A percentile compares a stretch with the other conserved stretches of the same genome.
These are phyloP conservation scores for Penicillium maclennaniae DNA, from an alignment of 495 filamentous ascomycete genomes.

Conservation along the genomic window DNA sequence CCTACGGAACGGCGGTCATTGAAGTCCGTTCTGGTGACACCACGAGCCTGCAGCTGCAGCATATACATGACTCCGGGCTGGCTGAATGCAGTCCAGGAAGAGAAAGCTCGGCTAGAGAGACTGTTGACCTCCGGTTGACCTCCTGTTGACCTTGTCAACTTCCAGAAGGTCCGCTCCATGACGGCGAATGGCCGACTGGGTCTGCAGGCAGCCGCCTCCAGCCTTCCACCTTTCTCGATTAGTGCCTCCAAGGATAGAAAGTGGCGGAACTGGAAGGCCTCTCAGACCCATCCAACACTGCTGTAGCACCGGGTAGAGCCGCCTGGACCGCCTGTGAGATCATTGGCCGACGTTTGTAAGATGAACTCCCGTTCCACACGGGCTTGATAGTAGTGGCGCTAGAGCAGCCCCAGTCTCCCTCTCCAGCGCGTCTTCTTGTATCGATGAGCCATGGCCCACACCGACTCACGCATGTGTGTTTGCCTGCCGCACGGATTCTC, in stretches of 20 bases:
- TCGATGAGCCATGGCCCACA: not conserved
- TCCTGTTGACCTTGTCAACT: constrained; percentile 3
- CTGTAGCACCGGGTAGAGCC: constrained; percentile 22
- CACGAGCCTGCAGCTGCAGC: constrained; percentile 13
- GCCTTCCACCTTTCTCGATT: not conserved
- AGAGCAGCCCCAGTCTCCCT: not conserved
- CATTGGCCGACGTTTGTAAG: constrained; percentile 18
- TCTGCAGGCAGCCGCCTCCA: constrained; percentile 15
- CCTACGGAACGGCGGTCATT: constrained; percentile 14
- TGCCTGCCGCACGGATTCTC: constrained; percentile 13
- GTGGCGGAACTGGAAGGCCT: not conserved
- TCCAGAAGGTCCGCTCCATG: constrained; percentile 11
- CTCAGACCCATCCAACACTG: constrained; percentile 3
- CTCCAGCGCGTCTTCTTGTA: not conserved
- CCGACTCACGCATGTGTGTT: constrained; percentile 5
- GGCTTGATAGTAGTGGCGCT: constrained; percentile 7
- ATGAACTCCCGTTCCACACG: constrained; percentile 21
- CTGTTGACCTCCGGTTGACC: not conserved
- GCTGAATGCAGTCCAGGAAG: constrained; percentile 11
- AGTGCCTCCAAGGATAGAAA: not conserved
- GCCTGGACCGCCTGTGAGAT: constrained; percentile 14
- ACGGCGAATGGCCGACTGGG: constrained; percentile 2
- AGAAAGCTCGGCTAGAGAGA: constrained; percentile 1
- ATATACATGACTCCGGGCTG: constrained; percentile 16
- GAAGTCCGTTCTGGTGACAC: constrained; percentile 17